Evolutionary conservation across 139 green algal genomes (phyloP), one percentile per base, ranked within the genome.

Genomic region (Chlorella sp.): DNA sequence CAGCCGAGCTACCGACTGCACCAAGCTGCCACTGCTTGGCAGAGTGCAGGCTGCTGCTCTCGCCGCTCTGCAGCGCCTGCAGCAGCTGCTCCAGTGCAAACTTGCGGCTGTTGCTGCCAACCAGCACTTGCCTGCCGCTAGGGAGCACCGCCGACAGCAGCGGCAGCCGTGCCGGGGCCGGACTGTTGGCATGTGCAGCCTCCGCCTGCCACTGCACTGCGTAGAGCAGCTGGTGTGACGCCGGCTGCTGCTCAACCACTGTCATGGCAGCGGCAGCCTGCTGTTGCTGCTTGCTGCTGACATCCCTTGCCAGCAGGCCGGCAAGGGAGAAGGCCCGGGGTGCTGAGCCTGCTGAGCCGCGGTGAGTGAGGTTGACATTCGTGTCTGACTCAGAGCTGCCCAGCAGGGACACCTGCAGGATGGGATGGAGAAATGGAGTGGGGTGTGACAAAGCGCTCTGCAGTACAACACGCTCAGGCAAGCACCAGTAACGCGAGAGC

Each of bases 201-300:
- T 30, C 64, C 11, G 79, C 79, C 64, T 84, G 64, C 79, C 79
- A 84, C 28, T 65, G 32, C 62, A 76, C 64, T 0, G n/a, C 17
- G 30, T 84, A 84, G 38, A 83, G 63, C 36, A 65, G 63, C 64
- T 75, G 79, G 41, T 67, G n/a, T 3, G 11, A 41, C 36, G 64
- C 30, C 36, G 41, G 15, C 20, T 15, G 30, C 32, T 30, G 68
- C 68, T 51, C 15, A 16, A 16, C 30, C 51, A 18, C 34, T 30
- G 68, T 6, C 12, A 60, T 2, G 2, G 25, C 3, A 20, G 70
- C 70, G 36, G 70, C 70, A 20, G 39, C 25, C 28, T 38, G 72
- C 72, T 39, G 25, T 2, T 6, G 41, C 12, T 68, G 51, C 74
- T 70, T 60, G 32, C 6, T 4, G 44, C 74, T 36, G 11, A 69